A percentile compares a stretch with the other conserved stretches of the same genome.
These are phyloP conservation scores for Trichoderma koningiopsis DNA, from an alignment of 2,329 filamentous ascomycete genomes.

Conservation along the genomic window DNA sequence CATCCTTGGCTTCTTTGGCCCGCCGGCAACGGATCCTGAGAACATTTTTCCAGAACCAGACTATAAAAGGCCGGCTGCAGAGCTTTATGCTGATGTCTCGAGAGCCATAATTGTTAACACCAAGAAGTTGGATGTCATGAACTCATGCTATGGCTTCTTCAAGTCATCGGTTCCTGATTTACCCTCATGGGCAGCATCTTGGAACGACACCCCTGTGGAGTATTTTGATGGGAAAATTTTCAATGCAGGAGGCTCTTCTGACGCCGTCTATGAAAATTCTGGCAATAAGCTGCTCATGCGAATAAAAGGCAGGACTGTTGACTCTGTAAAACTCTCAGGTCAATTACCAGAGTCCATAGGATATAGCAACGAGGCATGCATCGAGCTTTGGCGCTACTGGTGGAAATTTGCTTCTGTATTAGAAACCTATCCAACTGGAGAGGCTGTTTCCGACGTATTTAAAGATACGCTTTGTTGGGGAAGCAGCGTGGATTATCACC, in stretches of 20 bases:
- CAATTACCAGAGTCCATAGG: background rate
- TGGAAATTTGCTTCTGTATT: background rate
- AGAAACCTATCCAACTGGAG: constrained; percentile 1
- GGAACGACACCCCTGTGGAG: constrained; percentile 18
- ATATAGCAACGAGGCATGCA: constrained; percentile 10
- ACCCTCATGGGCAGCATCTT: background rate
- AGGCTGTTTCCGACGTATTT: background rate
- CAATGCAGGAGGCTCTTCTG: background rate
- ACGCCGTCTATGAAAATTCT: background rate
- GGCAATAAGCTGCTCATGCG: background rate
- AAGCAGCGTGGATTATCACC: background rate
- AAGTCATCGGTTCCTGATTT: background rate
- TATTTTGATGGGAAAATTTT: background rate
- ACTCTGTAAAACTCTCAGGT: background rate
- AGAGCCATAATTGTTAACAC: constrained; percentile 13
- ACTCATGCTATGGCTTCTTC: constrained; percentile 16
- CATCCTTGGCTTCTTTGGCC: constrained; percentile 18
- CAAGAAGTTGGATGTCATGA: constrained; percentile 1
- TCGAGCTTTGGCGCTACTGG: constrained; percentile 17
- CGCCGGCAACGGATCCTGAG: background rate
- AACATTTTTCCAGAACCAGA: constrained; percentile 18
- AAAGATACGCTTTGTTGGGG: background rate
- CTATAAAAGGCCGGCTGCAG: constrained; percentile 1
- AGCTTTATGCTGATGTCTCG: constrained; percentile 15
- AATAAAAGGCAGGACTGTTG: constrained; percentile 11